Percentiles rank a stretch among this genome's conserved stretches.
These are phyloP conservation scores for Groenewaldozyma sp. DNA, from an alignment of 1,139 yeast genomes.

Conservation along the genomic window DNA sequence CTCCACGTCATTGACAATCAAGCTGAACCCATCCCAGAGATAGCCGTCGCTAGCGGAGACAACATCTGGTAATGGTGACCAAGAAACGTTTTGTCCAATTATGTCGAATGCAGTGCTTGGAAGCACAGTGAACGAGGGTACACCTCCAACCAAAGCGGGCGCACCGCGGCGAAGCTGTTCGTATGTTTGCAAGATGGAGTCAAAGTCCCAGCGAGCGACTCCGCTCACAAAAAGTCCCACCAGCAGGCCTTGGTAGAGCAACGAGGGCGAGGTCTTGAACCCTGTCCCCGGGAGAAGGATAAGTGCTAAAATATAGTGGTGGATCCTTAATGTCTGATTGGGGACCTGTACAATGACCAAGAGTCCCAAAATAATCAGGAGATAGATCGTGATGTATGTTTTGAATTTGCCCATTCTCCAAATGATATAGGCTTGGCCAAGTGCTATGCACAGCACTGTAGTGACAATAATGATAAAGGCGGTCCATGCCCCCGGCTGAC, in stretches of 20 bases:
- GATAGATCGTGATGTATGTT: slow-evolving; percentile 46
- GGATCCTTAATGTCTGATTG: slow-evolving; percentile 68
- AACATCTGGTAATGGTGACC: not conserved
- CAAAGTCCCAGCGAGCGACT: slow-evolving; percentile 87
- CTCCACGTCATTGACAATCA: slow-evolving; percentile 74
- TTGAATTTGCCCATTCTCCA: slow-evolving; percentile 74
- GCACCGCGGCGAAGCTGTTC: slow-evolving; percentile 62
- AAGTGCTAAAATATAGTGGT: slow-evolving; percentile 81
- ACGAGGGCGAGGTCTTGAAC: slow-evolving; percentile 53
- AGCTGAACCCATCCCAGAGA: slow-evolving; percentile 43
- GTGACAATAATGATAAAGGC: slow-evolving; percentile 48
- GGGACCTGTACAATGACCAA: slow-evolving; percentile 46
- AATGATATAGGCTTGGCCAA: slow-evolving; percentile 66
- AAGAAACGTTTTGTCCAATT: slow-evolving; percentile 8
- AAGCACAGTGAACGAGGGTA: slow-evolving; percentile 41
- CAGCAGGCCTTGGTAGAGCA: slow-evolving; percentile 73
- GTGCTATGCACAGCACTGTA: slow-evolving; percentile 42
- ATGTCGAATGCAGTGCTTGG: slow-evolving; percentile 6
- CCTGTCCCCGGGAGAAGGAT: slow-evolving; percentile 74
- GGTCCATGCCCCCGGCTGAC: slow-evolving; percentile 67
- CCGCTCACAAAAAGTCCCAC: slow-evolving; percentile 79
- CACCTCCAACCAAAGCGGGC: slow-evolving; percentile 44
- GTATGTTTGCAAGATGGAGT: slow-evolving; percentile 75
- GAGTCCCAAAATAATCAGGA: slow-evolving; percentile 39
- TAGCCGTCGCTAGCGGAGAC: not conserved